Conservation (phyloP, 306 rosid genomes). For the Prosopis cineraria region DNA sequence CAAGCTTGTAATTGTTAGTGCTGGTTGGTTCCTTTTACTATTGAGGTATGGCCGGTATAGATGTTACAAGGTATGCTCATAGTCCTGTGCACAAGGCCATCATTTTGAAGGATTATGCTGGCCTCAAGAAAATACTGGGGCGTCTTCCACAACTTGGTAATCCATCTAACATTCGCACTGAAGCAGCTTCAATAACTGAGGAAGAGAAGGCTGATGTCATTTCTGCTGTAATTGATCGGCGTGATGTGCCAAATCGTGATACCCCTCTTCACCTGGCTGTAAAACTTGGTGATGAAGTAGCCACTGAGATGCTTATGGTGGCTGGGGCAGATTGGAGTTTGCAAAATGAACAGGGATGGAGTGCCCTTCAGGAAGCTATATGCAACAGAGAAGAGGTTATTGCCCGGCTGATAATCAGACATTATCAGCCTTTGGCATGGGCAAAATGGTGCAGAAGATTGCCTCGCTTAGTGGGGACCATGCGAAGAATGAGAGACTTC, state of each 20-base stretch:
- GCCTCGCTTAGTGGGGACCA: conserved; percentile 88
- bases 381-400: conserved; percentile 86
- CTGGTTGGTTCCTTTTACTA: conserved; percentile 45
- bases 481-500: conserved; percentile 95
- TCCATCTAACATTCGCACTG: conserved; percentile 70
- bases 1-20: conserved; percentile 42
- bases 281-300: conserved; percentile 74
- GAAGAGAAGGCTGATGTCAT: conserved; percentile 91
- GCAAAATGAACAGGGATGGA: conserved; percentile 99
- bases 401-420: conserved; percentile 80
- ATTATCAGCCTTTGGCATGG: conserved; percentile 97
- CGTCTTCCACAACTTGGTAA: conserved; percentile 68
- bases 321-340: conserved; percentile 99
- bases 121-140: conserved; percentile 65
- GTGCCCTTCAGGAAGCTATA: conserved; percentile 98
- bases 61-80: conserved; percentile 68
- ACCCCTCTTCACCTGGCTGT: conserved; percentile 97
- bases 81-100: conserved; percentile 96
- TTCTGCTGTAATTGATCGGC: conserved; percentile 74
- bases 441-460: conserved; percentile 98
- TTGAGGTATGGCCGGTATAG: conserved; percentile 80
- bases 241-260: conserved; percentile 90
- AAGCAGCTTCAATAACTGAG: conserved; percentile 67
- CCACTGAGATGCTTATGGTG: conserved; percentile 88
- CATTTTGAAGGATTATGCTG: conserved; percentile 66